Percentiles rank a stretch among this genome's conserved stretches.
Conservation (phyloP, 2,329 filamentous ascomycete genomes). For the Zymoseptoria ardabiliae region DNA sequence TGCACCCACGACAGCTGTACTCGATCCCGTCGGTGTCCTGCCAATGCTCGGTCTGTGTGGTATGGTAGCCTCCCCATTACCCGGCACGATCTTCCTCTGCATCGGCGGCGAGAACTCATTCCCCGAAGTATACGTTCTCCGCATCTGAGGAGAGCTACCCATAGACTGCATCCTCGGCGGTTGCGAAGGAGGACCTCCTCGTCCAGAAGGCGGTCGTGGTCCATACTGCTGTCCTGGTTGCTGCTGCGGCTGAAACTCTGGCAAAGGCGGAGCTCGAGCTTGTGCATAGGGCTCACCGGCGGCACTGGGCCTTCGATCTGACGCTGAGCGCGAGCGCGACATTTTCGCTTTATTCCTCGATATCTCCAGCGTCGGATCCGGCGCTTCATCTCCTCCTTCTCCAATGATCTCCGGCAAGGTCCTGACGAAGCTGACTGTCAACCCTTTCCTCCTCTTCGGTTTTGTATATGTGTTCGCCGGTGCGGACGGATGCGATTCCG, state of each 20-base stretch:
- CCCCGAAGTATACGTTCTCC: slow-evolving; percentile 20
- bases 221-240: slow-evolving; percentile 10
- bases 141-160: slow-evolving; percentile 7
- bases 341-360: slow-evolving; percentile 46
- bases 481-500: background rate
- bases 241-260: slow-evolving; percentile 1
- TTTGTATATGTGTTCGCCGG: slow-evolving; percentile 22
- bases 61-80: slow-evolving; percentile 8
- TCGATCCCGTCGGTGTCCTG: slow-evolving; percentile 23
- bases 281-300: background rate
- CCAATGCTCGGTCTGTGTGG: slow-evolving; percentile 17
- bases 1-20: background rate
- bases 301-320: slow-evolving; percentile 20
- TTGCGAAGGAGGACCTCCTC: background rate
- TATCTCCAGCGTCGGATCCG: slow-evolving; percentile 64
- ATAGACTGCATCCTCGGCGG: background rate
- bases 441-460: slow-evolving; percentile 53
- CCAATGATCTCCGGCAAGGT: slow-evolving; percentile 75
- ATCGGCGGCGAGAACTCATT: slow-evolving; percentile 21
- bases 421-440: slow-evolving; percentile 68
- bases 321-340: slow-evolving; percentile 23
- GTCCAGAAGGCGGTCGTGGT: background rate
- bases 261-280: slow-evolving; percentile 11
- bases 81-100: slow-evolving; percentile 19
- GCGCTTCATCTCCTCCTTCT: slow-evolving; percentile 81